Base-by-base conservation (phyloP, 257 asterid species). In the Capsicum pubescens region DNA sequence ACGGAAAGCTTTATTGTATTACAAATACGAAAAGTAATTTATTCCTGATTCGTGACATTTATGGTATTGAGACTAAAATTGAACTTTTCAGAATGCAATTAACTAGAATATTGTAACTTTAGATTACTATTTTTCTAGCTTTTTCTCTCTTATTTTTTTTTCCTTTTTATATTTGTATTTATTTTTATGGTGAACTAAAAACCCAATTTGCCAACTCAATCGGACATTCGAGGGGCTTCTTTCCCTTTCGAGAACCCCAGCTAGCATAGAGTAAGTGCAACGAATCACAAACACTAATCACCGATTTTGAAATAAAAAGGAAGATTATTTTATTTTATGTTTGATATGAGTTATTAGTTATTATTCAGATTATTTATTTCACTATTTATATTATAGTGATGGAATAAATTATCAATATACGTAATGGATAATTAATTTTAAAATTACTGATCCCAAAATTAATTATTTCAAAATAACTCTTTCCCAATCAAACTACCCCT, bases 151-250 rank as follows among this genome's bases (percentile, higher is more conserved):
- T 39, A 26, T 14, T 57, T 17, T 2, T 8, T 61, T 26, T 26
- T 26, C 32, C 32, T 26, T 26, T 26, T 26, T 26, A 26, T 26
- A 26, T 26, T 26, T 61, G 7, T 9, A 39, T 39, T 61, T 64
- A 0, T 60, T n/a, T 26, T 6, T 36, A 12, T n/a, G 35, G 16
- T 6, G 7, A 46, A 6, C 2, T 46, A 71, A 46, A 19, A 71
- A 71, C 17, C 39, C 58, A 46, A 71, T 70, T 71, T 46, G 58
- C 6, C 11, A n/a, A 21, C 39, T 71, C 54, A 71, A 71, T 12
- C 17, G 50, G 26, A 71, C n/a, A 71, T 71, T 71, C 58, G 79
- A 46, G 79, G 39, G 8, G 17, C 11, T 71, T 71, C 79, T 9
- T 10, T 10, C 17, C 71, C 11, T 14, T 26, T 64, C 44, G 71